Percentiles rank a stretch among this genome's conserved stretches.
phyloP scores from a whole-genome alignment of 148 eudicot species.

The Chenopodium formosanum region DNA sequence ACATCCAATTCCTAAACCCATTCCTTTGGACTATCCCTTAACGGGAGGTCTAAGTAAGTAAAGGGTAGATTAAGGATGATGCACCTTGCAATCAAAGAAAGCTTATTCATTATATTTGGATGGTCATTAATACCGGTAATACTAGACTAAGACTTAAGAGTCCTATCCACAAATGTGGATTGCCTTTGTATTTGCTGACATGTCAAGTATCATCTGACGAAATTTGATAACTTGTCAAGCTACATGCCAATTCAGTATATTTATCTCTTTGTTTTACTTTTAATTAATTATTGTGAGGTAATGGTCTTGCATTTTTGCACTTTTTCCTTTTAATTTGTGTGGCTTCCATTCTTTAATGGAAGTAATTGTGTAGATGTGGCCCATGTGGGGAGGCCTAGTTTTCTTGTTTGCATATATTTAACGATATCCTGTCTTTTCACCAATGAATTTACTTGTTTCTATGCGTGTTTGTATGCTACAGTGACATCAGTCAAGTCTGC shows the following conservation, averaged over 20 bases:
- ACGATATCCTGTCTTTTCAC: not conserved
- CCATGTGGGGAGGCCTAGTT: not conserved
- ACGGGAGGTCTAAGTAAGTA: not conserved
- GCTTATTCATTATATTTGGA: not conserved
- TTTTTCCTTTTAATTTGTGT: not conserved
- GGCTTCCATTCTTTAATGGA: not conserved
- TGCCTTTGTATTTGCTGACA: not conserved
- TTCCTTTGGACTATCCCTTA: not conserved
- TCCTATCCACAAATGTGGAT: not conserved
- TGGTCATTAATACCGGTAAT: not conserved
- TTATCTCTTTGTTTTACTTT: not conserved
- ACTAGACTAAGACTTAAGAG: not conserved
- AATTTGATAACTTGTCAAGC: not conserved
- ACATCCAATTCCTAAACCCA: not conserved
- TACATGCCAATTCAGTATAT: not conserved
- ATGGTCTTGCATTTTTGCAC: not conserved
- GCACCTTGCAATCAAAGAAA: not conserved
- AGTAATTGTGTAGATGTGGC: not conserved
- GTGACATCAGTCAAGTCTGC: slow-evolving; percentile 89
- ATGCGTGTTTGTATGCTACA: slow-evolving; percentile 34
- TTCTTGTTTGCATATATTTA: slow-evolving; percentile 1
- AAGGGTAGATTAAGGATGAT: not conserved
- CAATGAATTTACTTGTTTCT: slow-evolving; percentile 9
- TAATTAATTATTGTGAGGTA: not conserved
- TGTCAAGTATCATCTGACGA: not conserved